These are phyloP conservation scores for Euphorbia celastroides DNA, from an alignment of 441 rosid species.

Conservation along the genomic window DNA sequence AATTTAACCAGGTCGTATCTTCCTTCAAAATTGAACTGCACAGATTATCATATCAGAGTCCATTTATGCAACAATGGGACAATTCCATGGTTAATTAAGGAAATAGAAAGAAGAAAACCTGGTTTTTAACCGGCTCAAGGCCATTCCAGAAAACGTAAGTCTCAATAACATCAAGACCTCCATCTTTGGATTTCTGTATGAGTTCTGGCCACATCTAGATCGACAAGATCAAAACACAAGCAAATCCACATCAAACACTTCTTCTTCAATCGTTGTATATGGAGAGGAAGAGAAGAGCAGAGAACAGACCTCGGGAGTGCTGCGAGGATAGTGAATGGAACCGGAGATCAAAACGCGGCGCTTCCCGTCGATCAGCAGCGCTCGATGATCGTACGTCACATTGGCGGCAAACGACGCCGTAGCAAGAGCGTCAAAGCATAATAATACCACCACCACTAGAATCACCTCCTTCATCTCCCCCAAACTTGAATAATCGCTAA, in stretches of 20 bases:
- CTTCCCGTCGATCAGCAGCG: conserved; percentile 71
- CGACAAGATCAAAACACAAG: no score
- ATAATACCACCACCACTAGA: conserved; percentile 17
- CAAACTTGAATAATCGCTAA: no score
- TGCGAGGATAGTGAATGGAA: conserved; percentile 93
- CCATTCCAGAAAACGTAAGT: conserved; percentile 92
- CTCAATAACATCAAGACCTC: conserved; percentile 88
- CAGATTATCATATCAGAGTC: not conserved
- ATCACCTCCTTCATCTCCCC: conserved; percentile 11
- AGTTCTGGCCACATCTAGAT: conserved; percentile 96
- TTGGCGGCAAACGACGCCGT: conserved; percentile 42
- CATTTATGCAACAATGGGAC: not conserved
- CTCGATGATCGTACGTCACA: conserved; percentile 77
- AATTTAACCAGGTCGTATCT: conserved; percentile 69
- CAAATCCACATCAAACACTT: not conserved
- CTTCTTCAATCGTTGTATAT: not conserved
- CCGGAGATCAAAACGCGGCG: conserved; percentile 76
- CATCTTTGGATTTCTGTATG: conserved; percentile 91
- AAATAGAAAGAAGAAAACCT: conserved; percentile 35
- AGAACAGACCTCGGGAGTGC: conserved; percentile 63
- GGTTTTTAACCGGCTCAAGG: conserved; percentile 76
- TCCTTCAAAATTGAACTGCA: conserved; percentile 74
- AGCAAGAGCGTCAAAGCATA: conserved; percentile 6
- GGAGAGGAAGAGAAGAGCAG: not conserved
- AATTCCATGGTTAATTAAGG: not conserved